Base-by-base conservation (phyloP, 2,329 filamentous ascomycete species). In the Epichloe gansuensis region DNA sequence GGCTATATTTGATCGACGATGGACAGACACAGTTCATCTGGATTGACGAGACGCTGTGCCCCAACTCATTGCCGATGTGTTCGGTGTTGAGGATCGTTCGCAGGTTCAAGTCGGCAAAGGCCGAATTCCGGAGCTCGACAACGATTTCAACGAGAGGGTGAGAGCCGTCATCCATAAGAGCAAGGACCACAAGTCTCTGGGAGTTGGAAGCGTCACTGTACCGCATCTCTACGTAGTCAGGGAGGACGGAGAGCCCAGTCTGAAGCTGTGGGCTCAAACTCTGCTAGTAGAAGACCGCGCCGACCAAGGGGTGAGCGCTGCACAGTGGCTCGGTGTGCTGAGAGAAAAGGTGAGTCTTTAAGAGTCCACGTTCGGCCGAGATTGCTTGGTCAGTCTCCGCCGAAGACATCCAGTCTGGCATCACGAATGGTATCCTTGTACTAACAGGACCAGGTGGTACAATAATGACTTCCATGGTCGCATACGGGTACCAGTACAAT, bases 1-100 rank as follows among this genome's bases (percentile, higher is more conserved):
- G 93, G 31, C 74, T 98, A 17, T 98, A 98, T 69, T 79, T 98
- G 54, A 93, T 98, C 61, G 93, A 98, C 62, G 93, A 98, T 63
- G 91, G 91, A 3, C 91, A 96, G 69, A 96, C 89, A 5, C 93
- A 98, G 67, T 98, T 98, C 77, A 72, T 98, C 47, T 98, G 93
- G 93, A 79, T 97, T 21, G 93, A 13, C 83, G 91, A 38, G 91
- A 98, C 60, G 86, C 91, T 1, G 89, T 98, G 31, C 89, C 90
- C 1, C 89, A 95, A 64, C 78, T 98, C 35, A 75, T 97, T 42
- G 71, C 78, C 50, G 93, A 98, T 62, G 91, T 97, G 5, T 98
- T 98, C 66, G 91, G 90, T 25, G 77, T 93, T 11, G 77, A 85
- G 46, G 91, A 96, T 69, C 83, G 87, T 64, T 83, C 82, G 41